Evolutionary conservation across 495 filamentous ascomycete genomes (phyloP), one percentile per base, ranked within the genome.

Genomic region (Cudoniella acicularis): DNA sequence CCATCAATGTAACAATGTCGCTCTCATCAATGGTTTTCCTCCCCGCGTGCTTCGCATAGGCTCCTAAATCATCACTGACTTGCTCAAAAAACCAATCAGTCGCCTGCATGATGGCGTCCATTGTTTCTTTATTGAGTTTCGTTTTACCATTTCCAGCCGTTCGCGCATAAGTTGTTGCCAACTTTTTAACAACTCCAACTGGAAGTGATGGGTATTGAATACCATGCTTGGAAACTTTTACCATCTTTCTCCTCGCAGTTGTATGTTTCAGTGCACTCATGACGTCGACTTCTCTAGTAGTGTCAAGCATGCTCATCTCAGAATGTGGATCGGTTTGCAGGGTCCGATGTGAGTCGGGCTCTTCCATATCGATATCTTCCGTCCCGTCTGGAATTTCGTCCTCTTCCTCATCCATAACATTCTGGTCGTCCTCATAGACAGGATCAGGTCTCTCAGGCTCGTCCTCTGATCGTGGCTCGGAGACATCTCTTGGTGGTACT

Each of bases 41-140:
- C 25, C 86, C 84, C 2, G 89, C 91, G 70, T 96, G 92, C 49
- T 85, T 77, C 9, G 92, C 87, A 72, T 92, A 96, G 1, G 79
- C 84, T 2, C 81, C 82, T 58, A 96, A 75, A 65, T 95, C 90
- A 22, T 89, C 88, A 56, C 88, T 81, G 13, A 86, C 76, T 69
- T 96, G 92, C 65, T 93, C 87, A 67, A 96, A 95, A 71, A 90
- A 96, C 85, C 88, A 91, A 30, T 92, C 88, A 17, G 87, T 87
- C 16, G 90, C 89, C 65, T 88, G 84, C 67, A 86, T 83, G 40
- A 96, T 85, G 22, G 84, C 84, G 17, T 81, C 79, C 52, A 96
- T 74, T 1, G 87, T 84, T 25, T 91, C 87, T 40, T 87, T 84
- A 58, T 77, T 83, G 52, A 96, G 83, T 62, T 83, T 87, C 0